These are phyloP conservation scores for Pichia sp. DNA, from an alignment of 1,139 yeast species.

Conservation along the genomic window DNA sequence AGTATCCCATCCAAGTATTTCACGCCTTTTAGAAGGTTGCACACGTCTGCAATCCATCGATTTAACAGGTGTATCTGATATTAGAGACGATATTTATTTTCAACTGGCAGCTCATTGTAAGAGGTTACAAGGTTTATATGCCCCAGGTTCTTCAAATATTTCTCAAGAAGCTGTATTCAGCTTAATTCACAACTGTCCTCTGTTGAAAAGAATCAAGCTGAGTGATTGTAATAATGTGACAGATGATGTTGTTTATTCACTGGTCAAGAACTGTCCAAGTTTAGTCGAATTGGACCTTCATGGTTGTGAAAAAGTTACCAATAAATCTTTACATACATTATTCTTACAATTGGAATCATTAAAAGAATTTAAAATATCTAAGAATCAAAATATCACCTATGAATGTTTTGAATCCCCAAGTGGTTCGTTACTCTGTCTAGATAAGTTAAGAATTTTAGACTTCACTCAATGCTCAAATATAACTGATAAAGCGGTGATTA, in stretches of 20 bases:
- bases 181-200: slow-evolving; percentile 63
- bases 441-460: slow-evolving; percentile 73
- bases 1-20: slow-evolving; percentile 60
- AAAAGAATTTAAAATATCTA: slow-evolving; percentile 81
- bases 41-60: slow-evolving; percentile 80
- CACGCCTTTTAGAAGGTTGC: slow-evolving; percentile 62
- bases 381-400: slow-evolving; percentile 70
- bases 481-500: slow-evolving; percentile 76
- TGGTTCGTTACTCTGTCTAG: slow-evolving; percentile 38
- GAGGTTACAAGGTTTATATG: slow-evolving; percentile 85
- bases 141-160: slow-evolving; percentile 76
- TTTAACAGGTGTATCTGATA: slow-evolving; percentile 75
- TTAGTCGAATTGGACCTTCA: slow-evolving; percentile 91
- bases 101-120: slow-evolving; percentile 74
- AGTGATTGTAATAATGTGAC: slow-evolving; percentile 69
- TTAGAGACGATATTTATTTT: slow-evolving; percentile 64
- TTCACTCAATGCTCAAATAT: slow-evolving; percentile 82
- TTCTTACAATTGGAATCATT: slow-evolving; percentile 65
- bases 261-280: slow-evolving; percentile 70
- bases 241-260: slow-evolving; percentile 61
- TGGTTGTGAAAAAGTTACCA: slow-evolving; percentile 74
- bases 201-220: slow-evolving; percentile 79
- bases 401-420: slow-evolving; percentile 50
- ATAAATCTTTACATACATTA: slow-evolving; percentile 57
- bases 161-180: slow-evolving; percentile 63